These are phyloP conservation scores for Acidomyces sp. DNA, from an alignment of 495 filamentous ascomycete species.

Conservation along the genomic window DNA sequence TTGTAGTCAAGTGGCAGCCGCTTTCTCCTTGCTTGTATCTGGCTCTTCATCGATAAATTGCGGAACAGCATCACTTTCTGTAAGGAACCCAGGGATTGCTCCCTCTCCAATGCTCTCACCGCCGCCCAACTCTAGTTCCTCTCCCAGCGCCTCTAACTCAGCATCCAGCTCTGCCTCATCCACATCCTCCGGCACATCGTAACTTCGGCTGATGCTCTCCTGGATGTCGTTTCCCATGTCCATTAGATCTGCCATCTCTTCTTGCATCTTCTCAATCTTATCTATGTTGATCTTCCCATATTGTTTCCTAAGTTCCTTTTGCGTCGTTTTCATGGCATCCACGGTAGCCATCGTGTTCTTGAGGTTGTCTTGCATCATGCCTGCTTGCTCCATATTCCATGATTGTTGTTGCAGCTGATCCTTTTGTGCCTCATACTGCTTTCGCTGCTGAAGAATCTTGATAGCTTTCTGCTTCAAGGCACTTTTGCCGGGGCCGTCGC, in stretches of 20 bases:
- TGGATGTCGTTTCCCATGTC: conserved; percentile 98
- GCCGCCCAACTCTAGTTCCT: conserved; percentile 56
- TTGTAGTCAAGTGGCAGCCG: conserved; percentile 49
- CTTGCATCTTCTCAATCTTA: conserved; percentile 94
- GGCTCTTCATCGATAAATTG: conserved; percentile 64
- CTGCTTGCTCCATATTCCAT: conserved; percentile 99
- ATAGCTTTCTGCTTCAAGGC: conserved; percentile 90
- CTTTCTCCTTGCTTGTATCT: conserved; percentile 62
- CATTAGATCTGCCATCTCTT: conserved; percentile 97
- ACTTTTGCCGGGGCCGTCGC: conserved; percentile 86
- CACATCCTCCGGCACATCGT: conserved; percentile 93
- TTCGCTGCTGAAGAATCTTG: conserved; percentile 89
- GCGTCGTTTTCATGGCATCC: conserved; percentile 91
- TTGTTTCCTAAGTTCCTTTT: conserved; percentile 84
- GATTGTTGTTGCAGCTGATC: conserved; percentile 90
- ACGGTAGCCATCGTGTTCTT: conserved; percentile 98
- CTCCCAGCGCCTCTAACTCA: conserved; percentile 85
- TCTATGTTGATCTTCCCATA: conserved; percentile 96
- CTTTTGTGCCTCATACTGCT: conserved; percentile 86
- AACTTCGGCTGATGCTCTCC: conserved; percentile 83
- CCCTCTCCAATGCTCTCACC: conserved; percentile 45
- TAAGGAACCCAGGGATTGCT: conserved; percentile 71
- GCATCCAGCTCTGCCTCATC: conserved; percentile 97
- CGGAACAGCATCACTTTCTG: conserved; percentile 56
- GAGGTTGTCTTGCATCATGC: conserved; percentile 98